Conservation (phyloP, 176 grass and related monocot species). For the Musa schizocarpa region DNA sequence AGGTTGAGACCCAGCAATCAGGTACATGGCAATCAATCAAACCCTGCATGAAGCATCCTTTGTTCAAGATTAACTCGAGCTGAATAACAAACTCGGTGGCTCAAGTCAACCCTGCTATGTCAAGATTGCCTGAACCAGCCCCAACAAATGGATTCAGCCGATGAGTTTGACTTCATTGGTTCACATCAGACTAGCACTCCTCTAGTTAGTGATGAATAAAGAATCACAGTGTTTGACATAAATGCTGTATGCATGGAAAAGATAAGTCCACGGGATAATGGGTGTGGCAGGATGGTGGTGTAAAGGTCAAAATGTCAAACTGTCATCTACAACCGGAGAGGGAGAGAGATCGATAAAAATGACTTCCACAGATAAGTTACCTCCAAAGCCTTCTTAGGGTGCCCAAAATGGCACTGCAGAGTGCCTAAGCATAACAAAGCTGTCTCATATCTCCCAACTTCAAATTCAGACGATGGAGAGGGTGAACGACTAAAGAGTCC, state of each 20-base stretch:
- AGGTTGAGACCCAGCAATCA: not conserved
- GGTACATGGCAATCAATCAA: not conserved
- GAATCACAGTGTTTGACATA: not conserved
- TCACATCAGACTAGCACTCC: no score
- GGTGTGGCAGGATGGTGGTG: not conserved
- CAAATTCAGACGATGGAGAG: conserved; percentile 49
- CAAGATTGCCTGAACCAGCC: no score
- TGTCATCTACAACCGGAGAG: no score
- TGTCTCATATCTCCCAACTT: conserved; percentile 83
- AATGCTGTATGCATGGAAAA: not conserved
- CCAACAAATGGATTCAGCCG: no score
- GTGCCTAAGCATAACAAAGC: conserved; percentile 87
- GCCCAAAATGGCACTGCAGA: conserved; percentile 89
- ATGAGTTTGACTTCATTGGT: no score
- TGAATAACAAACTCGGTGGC: not conserved
- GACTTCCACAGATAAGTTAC: conserved; percentile 35
- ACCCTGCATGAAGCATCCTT: not conserved
- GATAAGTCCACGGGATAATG: not conserved
- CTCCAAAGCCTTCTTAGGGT: conserved; percentile 90
- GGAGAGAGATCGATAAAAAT: conserved; percentile 12
- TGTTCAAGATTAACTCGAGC: not conserved
- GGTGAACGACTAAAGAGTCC: conserved; percentile 61
- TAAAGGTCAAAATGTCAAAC: not conserved
- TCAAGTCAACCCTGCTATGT: no score
- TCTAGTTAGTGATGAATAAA: not conserved